Base-by-base conservation (phyloP, 352 stramenopile genomes). In the Thalassiosira livingstoniorum region DNA sequence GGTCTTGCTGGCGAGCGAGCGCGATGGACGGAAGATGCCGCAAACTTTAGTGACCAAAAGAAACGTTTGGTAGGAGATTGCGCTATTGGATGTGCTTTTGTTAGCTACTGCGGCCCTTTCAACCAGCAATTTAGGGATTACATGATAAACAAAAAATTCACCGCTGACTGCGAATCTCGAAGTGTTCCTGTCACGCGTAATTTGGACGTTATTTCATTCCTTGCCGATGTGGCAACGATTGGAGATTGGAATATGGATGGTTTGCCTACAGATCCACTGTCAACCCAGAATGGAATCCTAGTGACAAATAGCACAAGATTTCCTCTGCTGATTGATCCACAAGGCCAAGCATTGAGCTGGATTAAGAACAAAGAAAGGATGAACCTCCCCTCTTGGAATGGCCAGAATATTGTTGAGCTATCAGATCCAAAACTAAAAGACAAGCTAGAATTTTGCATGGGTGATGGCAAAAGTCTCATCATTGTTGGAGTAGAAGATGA, bases 191-290 rank as follows among this genome's bases (percentile, higher is more conserved):
- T 98, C 27, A 98, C 97, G 0, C 89, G 95, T 0, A 98, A 98
- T 81, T 94, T 99, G 15, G 96, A 99, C 74, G 92, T 99, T 21
- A 98, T 98, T 68, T 96, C 95, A 25, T 99, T 99, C 78, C 86
- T 99, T 10, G 97, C 98, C n/a, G 97, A 99, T 84, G 96, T 98
- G 47, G 97, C 96, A 4, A 99, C 96, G 2, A 97, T 99, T 60
- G 97, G 97, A 34, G 97, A 99, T 82, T 99, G 97, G 97, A 99
- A 98, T 87, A 97, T 99, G 86, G 92, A 99, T 74, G 97, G 97
- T 0, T 83, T 99, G 10, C 97, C 97, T 23, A 98, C 97, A 0
- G 97, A 99, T 89, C 95, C 97, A 4, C 89, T 99, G 11, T 98
- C 96, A 27, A 98, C 98, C 83, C 96, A 99, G 78, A 99, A 99